A percentile compares a stretch with the other conserved stretches of the same genome.
Conservation (phyloP, 495 filamentous ascomycete genomes). For the Margaritispora aquatica region DNA sequence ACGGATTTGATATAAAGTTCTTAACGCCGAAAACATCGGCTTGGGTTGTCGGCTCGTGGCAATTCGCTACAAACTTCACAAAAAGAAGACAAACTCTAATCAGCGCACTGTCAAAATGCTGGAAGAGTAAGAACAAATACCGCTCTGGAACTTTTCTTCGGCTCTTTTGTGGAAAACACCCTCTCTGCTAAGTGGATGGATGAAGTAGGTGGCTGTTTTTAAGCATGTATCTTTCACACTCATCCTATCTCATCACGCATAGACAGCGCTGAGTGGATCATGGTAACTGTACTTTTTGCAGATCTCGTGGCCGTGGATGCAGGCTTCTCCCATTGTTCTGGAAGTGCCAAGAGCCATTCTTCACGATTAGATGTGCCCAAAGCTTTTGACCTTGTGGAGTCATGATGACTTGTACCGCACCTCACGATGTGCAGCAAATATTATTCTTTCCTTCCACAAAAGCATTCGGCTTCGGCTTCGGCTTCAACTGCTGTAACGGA, state of each 20-base stretch:
- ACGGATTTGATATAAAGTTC: not conserved
- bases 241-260: too few relatives aligned
- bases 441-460: too few relatives aligned
- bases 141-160: not conserved
- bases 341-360: not conserved
- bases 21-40: not conserved
- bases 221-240: not conserved
- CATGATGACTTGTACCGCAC: too few relatives aligned
- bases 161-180: not conserved
- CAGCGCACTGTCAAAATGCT: not conserved
- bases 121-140: not conserved
- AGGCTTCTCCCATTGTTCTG: not conserved
- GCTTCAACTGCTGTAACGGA: too few relatives aligned
- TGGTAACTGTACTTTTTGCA: too few relatives aligned
- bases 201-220: slow-evolving; percentile 12
- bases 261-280: too few relatives aligned
- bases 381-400: slow-evolving; percentile 1
- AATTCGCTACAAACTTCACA: not conserved
- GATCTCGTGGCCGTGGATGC: not conserved
- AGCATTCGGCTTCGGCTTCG: too few relatives aligned
- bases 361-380: slow-evolving; percentile 11
- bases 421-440: too few relatives aligned
- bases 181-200: not conserved
- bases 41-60: too few relatives aligned
- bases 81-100: not conserved